Conservation (phyloP, 352 stramenopile genomes). For the Phytopythium litorale region DNA sequence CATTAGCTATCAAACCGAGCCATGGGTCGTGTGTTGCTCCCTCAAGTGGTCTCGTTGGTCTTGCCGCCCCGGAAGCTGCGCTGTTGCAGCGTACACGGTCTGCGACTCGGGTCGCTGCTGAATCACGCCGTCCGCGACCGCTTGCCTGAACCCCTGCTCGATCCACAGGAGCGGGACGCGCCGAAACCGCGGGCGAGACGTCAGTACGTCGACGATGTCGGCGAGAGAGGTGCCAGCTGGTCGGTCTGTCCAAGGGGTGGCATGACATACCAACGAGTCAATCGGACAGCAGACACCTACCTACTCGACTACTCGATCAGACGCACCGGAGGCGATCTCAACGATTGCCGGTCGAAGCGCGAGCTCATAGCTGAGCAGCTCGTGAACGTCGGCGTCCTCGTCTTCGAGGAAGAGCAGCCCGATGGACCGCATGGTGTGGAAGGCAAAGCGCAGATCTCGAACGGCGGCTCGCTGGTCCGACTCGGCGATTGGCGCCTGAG, state of each 20-base stretch:
- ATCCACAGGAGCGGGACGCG: constrained; percentile 53
- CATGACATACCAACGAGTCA: neutral
- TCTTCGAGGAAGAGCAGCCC: constrained; percentile 65
- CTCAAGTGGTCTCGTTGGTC: neutral
- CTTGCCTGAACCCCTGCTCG: constrained; percentile 27
- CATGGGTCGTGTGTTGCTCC: neutral
- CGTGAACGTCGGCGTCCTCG: constrained; percentile 37
- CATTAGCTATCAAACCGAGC: neutral
- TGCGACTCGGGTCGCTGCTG: constrained; percentile 32
- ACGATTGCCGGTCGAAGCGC: constrained; percentile 42
- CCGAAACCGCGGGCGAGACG: constrained; percentile 44
- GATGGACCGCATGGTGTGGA: constrained; percentile 31
- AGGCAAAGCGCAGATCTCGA: constrained; percentile 34
- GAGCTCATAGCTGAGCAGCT: constrained; percentile 50
- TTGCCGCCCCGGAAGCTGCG: neutral
- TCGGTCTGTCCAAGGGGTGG: constrained; percentile 13
- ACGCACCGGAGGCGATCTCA: constrained; percentile 28
- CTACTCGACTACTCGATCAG: neutral
- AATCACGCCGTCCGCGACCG: constrained; percentile 24
- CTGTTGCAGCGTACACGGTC: neutral
- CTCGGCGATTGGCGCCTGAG: neutral
- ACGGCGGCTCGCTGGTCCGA: constrained; percentile 16
- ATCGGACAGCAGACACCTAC: neutral
- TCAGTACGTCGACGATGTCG: constrained; percentile 43
- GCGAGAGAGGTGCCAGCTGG: constrained; percentile 27